Evolutionary conservation across 148 eudicot genomes (phyloP).

Genomic region (Rhododendron vialii): DNA sequence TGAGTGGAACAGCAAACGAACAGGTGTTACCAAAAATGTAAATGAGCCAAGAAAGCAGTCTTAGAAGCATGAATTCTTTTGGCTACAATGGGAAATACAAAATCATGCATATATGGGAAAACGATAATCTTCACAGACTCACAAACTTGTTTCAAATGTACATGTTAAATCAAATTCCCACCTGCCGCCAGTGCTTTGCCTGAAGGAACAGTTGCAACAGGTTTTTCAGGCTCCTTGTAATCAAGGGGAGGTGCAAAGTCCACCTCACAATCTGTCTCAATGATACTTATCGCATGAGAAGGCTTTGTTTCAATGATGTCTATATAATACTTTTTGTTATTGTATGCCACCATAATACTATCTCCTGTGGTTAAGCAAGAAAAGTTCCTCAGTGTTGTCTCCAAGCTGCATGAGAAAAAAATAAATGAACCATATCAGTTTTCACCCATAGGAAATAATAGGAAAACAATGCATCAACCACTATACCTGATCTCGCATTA

Average conservation of each 20-base stretch:
- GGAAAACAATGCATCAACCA: neutral
- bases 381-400: constrained; percentile 86
- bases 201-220: constrained; percentile 34
- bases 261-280: constrained; percentile 96
- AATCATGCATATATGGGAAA: neutral
- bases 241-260: constrained; percentile 99
- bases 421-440: neutral
- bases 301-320: constrained; percentile 87
- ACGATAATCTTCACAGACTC: neutral
- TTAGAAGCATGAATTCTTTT: neutral
- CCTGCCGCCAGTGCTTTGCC: constrained; percentile 65
- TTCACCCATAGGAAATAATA: neutral
- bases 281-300: constrained; percentile 70
- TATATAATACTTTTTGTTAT: constrained; percentile 85
- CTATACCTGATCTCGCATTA: neutral
- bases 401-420: constrained; percentile 59
- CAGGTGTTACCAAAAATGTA: neutral
- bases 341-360: constrained; percentile 90
- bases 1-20: neutral
- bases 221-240: constrained; percentile 87
- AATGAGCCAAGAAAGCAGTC: neutral
- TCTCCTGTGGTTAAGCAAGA: constrained; percentile 95
- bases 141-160: neutral
- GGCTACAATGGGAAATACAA: neutral
- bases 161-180: constrained; percentile 15